Conservation (phyloP, 768 basidiomycete genomes). For the Gautieria morchelliformis region DNA sequence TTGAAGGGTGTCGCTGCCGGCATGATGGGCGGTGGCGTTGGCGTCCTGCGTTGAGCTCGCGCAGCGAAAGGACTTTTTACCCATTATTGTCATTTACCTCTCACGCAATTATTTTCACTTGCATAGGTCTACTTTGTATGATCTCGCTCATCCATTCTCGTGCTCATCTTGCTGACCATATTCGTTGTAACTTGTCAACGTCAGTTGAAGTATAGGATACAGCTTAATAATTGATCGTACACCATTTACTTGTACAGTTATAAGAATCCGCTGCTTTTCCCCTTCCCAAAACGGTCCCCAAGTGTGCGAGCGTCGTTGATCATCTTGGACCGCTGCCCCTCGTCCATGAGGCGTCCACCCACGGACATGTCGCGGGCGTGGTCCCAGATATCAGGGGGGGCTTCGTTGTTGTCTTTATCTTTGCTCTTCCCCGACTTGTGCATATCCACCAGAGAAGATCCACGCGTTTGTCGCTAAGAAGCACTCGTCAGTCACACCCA, state of each 20-base stretch:
- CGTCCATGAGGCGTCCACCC: slow-evolving; percentile 84
- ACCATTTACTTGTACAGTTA: not conserved
- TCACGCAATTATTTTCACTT: not conserved
- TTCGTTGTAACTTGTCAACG: too few species aligned
- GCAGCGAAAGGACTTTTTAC: not conserved
- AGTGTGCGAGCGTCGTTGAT: slow-evolving; percentile 75
- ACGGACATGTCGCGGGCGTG: slow-evolving; percentile 84
- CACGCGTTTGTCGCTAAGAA: slow-evolving; percentile 29
- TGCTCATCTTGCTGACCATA: not conserved
- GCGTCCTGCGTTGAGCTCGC: not conserved
- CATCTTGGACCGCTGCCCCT: slow-evolving; percentile 65
- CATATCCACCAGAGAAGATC: slow-evolving; percentile 43
- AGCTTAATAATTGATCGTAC: too few species aligned
- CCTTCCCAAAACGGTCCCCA: slow-evolving; percentile 69
- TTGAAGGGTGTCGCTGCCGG: slow-evolving; percentile 33
- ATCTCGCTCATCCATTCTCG: not conserved
- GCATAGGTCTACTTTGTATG: not conserved
- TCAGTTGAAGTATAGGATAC: too few species aligned
- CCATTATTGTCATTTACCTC: not conserved
- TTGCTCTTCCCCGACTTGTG: slow-evolving; percentile 28
- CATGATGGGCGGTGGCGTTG: slow-evolving; percentile 15
- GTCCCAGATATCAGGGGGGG: slow-evolving; percentile 77
- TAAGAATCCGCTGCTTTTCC: slow-evolving; percentile 17
- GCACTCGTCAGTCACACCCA: not conserved
- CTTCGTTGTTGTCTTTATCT: slow-evolving; percentile 37